Evolutionary conservation across 768 basidiomycete genomes (phyloP), one percentile per base, ranked within the genome.

Genomic region (Dioszegia hungarica): DNA sequence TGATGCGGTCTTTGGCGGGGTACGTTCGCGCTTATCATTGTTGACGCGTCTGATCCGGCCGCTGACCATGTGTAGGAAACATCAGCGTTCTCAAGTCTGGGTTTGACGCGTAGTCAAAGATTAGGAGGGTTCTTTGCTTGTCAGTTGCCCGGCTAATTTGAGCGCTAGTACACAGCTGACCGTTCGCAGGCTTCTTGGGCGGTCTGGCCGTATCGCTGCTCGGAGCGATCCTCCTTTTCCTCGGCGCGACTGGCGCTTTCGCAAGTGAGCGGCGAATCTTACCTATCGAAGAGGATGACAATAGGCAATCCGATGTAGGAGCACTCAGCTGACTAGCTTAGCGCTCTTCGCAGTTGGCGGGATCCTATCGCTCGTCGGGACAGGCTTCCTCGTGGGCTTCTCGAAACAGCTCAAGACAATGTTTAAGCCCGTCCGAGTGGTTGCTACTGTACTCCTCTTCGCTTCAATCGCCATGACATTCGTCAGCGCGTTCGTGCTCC

Each of bases 371-470:
- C 82, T 97, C 48, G 73, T 87, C 52, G 91, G 90, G 40, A 94
- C 91, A 0, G 91, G 91, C 0, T 94, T 95, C 79, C 78, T 94
- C 70, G 84, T 94, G 90, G 76, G 76, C 0, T 75, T 75, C 61
- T 64, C 61, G 45, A 88, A 83, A 65, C 92, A 97, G 73, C 54
- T 88, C 43, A 89, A 89, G 77, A 81, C 90, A 63, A 93, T 93
- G 91, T 94, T 94, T 82, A 92, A 92, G 77, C 88, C 90, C 47
- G 83, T 94, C 20, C 89, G 92, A 49, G 77, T 94, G 5, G 77
- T 89, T 19, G 91, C 92, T 2, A 84, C 89, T 1, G 74, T 91
- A 57, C 70, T 92, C 33, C 84, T 94, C 73, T 73, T 97, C 12
- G 87, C 77, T 0, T 85, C 86, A 15, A 89, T 95, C 60, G 86